Percentiles rank a stretch among this genome's conserved stretches.
Conservation (phyloP, 1,284 basidiomycete genomes). For the Rhodotorula sp. region DNA sequence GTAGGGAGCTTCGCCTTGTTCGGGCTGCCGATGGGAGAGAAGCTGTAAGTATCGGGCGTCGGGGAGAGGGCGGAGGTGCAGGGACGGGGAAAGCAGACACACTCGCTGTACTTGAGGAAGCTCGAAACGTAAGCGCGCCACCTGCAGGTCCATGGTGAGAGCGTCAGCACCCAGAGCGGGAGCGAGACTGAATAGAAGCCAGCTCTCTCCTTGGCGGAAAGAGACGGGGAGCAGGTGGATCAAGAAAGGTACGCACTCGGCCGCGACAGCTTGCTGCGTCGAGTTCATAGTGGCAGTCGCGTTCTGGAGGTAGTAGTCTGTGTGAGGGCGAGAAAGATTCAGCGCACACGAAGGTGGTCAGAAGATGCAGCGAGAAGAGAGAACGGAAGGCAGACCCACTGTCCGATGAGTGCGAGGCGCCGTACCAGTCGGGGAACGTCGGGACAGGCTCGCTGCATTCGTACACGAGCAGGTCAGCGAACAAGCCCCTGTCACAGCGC, state of each 20-base stretch:
- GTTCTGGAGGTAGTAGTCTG: conserved; percentile 16
- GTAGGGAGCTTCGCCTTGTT: conserved; percentile 5
- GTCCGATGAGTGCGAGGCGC: too few species aligned
- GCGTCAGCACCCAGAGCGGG: too few species aligned
- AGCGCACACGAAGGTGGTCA: neutral
- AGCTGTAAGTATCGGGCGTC: too few species aligned
- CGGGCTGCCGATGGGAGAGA: neutral
- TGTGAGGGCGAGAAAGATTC: neutral
- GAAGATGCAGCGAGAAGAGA: too few species aligned
- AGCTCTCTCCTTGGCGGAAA: too few species aligned
- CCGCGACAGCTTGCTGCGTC: conserved; percentile 6
- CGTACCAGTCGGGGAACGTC: too few species aligned
- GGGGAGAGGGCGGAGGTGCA: neutral
- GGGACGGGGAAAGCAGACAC: neutral
- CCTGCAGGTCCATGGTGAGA: too few species aligned
- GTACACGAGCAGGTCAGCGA: too few species aligned
- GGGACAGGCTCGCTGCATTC: too few species aligned
- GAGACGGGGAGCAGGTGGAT: neutral
- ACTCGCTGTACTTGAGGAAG: conserved; percentile 20
- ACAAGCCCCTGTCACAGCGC: too few species aligned
- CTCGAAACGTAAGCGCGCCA: conserved; percentile 14
- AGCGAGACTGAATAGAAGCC: too few species aligned
- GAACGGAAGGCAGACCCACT: too few species aligned
- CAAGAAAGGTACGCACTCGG: neutral
- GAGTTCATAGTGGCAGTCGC: conserved; percentile 6